These are phyloP conservation scores for Ophiocordyceps robertsii DNA, from an alignment of 2,329 filamentous ascomycete genomes.

Conservation along the genomic window DNA sequence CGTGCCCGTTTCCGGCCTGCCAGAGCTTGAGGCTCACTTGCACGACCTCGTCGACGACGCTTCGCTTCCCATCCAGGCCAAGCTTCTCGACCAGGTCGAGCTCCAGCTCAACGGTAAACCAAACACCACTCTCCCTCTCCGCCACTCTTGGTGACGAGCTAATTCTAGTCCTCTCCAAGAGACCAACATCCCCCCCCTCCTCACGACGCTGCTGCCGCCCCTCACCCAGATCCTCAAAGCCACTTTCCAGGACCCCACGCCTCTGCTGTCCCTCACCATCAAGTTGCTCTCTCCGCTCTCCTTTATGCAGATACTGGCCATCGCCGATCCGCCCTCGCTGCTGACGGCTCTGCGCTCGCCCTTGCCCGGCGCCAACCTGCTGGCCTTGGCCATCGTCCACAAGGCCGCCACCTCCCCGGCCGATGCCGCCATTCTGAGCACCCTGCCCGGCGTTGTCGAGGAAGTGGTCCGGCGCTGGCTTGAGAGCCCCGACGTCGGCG, in stretches of 20 bases:
- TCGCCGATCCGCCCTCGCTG: constrained; percentile 37
- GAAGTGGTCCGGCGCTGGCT: constrained; percentile 40
- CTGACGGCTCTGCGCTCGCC: constrained; percentile 39
- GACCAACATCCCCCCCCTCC: constrained; percentile 35
- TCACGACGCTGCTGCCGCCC: constrained; percentile 38
- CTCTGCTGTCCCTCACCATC: constrained; percentile 37
- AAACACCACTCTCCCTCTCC: neutral
- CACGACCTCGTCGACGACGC: constrained; percentile 32
- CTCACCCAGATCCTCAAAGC: constrained; percentile 38
- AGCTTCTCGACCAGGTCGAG: constrained; percentile 45
- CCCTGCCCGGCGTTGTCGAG: constrained; percentile 32
- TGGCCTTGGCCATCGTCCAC: constrained; percentile 41
- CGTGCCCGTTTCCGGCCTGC: constrained; percentile 35
- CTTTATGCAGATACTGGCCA: constrained; percentile 35
- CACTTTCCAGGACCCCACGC: constrained; percentile 35
- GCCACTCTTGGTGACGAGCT: neutral
- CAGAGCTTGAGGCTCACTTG: constrained; percentile 41
- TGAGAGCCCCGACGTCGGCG: constrained; percentile 35
- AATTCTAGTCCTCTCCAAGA: constrained; percentile 19
- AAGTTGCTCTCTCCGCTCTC: constrained; percentile 41
- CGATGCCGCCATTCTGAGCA: constrained; percentile 36
- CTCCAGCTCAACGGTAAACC: constrained; percentile 40
- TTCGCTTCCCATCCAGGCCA: constrained; percentile 26
- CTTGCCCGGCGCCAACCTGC: constrained; percentile 40
- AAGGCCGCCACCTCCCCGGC: constrained; percentile 36